phyloP scores from a whole-genome alignment of 345 rosid genomes.

The Eucalyptus tenuipes region DNA sequence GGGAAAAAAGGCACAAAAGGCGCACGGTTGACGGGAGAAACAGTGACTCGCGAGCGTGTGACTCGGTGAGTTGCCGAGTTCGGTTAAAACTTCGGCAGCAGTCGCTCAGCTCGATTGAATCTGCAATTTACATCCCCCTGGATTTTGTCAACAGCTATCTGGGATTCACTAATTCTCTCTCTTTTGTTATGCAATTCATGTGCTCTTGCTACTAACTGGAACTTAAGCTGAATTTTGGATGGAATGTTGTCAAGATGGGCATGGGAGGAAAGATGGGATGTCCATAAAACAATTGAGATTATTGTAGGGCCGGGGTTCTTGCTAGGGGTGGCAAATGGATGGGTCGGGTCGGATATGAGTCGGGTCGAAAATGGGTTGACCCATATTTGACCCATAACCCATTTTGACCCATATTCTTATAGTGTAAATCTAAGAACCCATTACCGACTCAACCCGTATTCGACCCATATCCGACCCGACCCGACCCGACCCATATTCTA shows the following conservation, averaged over 20 bases:
- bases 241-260: background rate
- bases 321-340: too few relatives aligned
- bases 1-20: background rate
- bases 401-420: too few relatives aligned
- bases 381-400: too few relatives aligned
- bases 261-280: background rate
- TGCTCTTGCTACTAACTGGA: background rate
- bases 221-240: background rate
- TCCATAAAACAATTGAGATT: background rate
- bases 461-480: too few relatives aligned
- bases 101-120: background rate
- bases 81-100: background rate
- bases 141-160: background rate
- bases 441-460: too few relatives aligned
- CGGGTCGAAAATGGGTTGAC: too few relatives aligned
- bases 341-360: too few relatives aligned
- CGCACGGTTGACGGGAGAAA: background rate
- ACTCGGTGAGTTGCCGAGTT: background rate
- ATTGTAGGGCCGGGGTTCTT: background rate
- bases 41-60: background rate
- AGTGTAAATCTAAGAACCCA: too few relatives aligned
- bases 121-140: background rate
- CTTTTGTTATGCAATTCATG: background rate
- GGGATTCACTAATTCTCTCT: background rate
- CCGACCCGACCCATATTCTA: too few relatives aligned